Evolutionary conservation across 2,329 filamentous ascomycete species (phyloP).

Genomic region (Ascochyta lentis): DNA sequence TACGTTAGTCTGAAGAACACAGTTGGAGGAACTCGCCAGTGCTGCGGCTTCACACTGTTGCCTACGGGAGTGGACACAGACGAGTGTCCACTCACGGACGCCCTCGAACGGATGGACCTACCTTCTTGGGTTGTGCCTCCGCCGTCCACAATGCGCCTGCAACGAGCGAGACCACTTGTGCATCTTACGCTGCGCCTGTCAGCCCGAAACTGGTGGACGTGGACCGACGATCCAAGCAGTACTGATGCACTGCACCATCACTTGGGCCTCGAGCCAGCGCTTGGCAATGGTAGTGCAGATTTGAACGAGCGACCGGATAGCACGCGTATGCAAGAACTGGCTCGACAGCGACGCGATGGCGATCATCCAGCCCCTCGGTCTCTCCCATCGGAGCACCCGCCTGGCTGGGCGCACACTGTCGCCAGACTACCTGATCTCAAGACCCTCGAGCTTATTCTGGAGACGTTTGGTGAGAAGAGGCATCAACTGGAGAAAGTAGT

Average conservation of each 20-base stretch:
- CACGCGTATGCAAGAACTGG: constrained; percentile 26
- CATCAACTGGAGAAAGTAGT: constrained; percentile 33
- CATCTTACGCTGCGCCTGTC: constrained; percentile 27
- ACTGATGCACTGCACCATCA: not conserved
- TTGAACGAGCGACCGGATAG: constrained; percentile 4
- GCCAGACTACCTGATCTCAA: constrained; percentile 26
- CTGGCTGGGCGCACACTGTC: constrained; percentile 24
- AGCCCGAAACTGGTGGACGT: constrained; percentile 27
- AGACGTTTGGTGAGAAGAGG: constrained; percentile 36
- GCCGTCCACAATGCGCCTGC: constrained; percentile 14
- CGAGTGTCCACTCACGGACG: not conserved
- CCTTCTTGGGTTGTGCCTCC: not conserved
- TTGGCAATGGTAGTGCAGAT: constrained; percentile 9
- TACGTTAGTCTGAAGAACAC: not conserved
- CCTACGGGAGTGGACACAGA: not conserved
- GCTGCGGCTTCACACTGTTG: constrained; percentile 14
- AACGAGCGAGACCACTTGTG: constrained; percentile 17
- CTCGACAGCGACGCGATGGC: constrained; percentile 24
- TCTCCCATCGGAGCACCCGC: not conserved
- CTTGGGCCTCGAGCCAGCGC: constrained; percentile 32
- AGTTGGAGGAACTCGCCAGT: not conserved
- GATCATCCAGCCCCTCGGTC: not conserved
- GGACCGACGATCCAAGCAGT: constrained; percentile 11
- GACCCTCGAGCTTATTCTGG: constrained; percentile 30
- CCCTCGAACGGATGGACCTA: not conserved